Conservation (phyloP, 208 protist species). For the Phytomonas serpens region DNA sequence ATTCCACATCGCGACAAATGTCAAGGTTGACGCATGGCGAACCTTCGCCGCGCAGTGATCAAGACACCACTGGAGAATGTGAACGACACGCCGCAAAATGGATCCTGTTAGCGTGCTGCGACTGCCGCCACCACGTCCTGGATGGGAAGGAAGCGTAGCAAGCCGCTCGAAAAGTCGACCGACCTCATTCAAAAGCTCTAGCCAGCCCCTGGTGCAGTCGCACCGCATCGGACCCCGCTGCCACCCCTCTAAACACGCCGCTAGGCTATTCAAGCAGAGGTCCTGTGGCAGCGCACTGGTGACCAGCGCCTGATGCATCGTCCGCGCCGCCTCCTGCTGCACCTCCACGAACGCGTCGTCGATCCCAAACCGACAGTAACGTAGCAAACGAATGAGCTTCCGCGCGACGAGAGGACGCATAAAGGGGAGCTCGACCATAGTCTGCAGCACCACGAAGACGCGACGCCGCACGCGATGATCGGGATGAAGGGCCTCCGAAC, state of each 20-base stretch:
- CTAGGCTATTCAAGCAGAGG: constrained; percentile 31
- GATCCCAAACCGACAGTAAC: constrained; percentile 33
- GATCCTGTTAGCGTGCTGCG: constrained; percentile 19
- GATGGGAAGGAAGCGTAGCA: background rate
- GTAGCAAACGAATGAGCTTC: constrained; percentile 31
- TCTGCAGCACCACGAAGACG: constrained; percentile 24
- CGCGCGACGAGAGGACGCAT: constrained; percentile 20
- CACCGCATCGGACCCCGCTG: constrained; percentile 14
- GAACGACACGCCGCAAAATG: constrained; percentile 28
- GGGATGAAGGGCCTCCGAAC: constrained; percentile 15
- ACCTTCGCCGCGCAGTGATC: constrained; percentile 37
- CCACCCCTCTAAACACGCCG: constrained; percentile 44
- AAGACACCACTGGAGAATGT: constrained; percentile 21
- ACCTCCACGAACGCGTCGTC: constrained; percentile 80
- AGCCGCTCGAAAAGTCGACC: constrained; percentile 26
- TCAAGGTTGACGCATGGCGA: constrained; percentile 19
- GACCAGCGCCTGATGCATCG: constrained; percentile 23
- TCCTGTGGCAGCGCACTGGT: constrained; percentile 19
- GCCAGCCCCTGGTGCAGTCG: constrained; percentile 37
- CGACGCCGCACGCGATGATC: constrained; percentile 34
- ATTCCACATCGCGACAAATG: constrained; percentile 15
- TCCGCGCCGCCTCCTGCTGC: constrained; percentile 31
- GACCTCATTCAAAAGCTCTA: constrained; percentile 45
- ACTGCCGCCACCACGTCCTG: background rate
- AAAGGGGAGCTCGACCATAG: constrained; percentile 13